A percentile compares a stretch with the other conserved stretches of the same genome.
These are phyloP conservation scores for Athelia sp. DNA, from an alignment of 1,284 basidiomycete genomes.

Conservation along the genomic window DNA sequence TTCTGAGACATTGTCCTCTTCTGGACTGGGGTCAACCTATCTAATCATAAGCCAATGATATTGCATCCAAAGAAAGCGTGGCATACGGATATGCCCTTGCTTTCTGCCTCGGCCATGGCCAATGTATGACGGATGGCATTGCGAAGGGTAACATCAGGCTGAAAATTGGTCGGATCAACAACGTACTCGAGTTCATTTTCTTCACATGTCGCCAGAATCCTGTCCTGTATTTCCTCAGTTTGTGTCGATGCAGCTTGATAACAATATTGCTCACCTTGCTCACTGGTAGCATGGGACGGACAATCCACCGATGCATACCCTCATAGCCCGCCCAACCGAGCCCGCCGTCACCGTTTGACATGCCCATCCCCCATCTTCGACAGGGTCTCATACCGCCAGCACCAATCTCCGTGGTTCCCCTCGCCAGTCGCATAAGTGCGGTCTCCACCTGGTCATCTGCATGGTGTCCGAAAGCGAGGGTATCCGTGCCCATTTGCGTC, in stretches of 20 bases:
- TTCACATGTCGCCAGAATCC: slow-evolving; percentile 70
- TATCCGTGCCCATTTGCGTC: slow-evolving; percentile 27
- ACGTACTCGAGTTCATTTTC: slow-evolving; percentile 55
- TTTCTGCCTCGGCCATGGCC: background rate
- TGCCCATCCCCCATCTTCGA: slow-evolving; percentile 75
- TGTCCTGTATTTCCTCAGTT: slow-evolving; percentile 40
- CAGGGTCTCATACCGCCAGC: slow-evolving; percentile 59
- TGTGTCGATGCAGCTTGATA: slow-evolving; percentile 3
- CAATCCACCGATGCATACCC: slow-evolving; percentile 63
- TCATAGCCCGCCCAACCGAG: slow-evolving; percentile 40
- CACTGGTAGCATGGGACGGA: slow-evolving; percentile 63
- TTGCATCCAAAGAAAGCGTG: background rate
- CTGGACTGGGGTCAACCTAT: background rate
- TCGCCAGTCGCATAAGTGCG: slow-evolving; percentile 59
- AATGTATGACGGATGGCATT: slow-evolving; percentile 60
- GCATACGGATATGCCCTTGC: background rate
- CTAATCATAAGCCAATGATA: background rate
- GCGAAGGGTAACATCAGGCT: slow-evolving; percentile 62
- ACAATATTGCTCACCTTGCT: slow-evolving; percentile 46
- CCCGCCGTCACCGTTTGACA: slow-evolving; percentile 18
- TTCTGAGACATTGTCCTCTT: slow-evolving; percentile 16
- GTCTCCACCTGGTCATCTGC: slow-evolving; percentile 80
- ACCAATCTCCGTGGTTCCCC: slow-evolving; percentile 48
- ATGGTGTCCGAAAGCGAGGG: slow-evolving; percentile 68
- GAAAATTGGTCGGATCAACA: slow-evolving; percentile 64